Evolutionary conservation across 106 monocot species (phyloP).

Genomic region (Acorus gramineus): DNA sequence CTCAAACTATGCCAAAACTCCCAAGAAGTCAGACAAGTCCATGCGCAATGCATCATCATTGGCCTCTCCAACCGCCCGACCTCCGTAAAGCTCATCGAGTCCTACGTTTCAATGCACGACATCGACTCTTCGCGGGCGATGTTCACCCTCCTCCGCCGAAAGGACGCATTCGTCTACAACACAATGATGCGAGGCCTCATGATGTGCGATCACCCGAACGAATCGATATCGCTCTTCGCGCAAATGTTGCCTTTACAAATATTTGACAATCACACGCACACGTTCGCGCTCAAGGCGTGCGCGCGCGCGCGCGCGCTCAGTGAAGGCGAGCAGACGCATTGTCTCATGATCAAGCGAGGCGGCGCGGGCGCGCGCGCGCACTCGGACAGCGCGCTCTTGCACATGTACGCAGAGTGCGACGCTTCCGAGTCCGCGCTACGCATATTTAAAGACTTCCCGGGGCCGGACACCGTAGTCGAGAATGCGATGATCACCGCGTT

Average conservation of each 20-base stretch:
- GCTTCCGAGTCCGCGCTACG: no score
- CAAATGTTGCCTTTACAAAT: conserved; percentile 13
- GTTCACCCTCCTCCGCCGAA: conserved; percentile 14
- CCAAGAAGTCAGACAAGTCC: conserved; percentile 13
- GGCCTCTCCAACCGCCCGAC: conserved; percentile 31
- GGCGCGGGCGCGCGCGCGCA: background rate
- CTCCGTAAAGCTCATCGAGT: conserved; percentile 23
- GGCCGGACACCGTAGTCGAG: conserved; percentile 15
- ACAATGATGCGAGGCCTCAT: conserved; percentile 23
- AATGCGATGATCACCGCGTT: conserved; percentile 15
- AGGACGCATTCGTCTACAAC: conserved; percentile 28
- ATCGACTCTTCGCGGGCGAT: conserved; percentile 10
- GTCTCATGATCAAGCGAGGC: conserved; percentile 18
- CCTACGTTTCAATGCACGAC: conserved; percentile 12
- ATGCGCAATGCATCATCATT: conserved; percentile 21
- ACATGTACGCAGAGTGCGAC: no score
- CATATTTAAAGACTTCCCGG: no score
- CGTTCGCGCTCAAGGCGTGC: conserved; percentile 19
- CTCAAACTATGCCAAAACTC: conserved; percentile 18
- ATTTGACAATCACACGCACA: conserved; percentile 33
- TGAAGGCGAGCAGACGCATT: background rate
- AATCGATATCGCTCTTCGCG: conserved; percentile 7
- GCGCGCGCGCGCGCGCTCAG: background rate
- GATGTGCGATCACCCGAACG: background rate
- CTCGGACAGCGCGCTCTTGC: no score